Conservation (phyloP, 108 stramenopile genomes). For the Pseudonitzschia multiseries region DNA sequence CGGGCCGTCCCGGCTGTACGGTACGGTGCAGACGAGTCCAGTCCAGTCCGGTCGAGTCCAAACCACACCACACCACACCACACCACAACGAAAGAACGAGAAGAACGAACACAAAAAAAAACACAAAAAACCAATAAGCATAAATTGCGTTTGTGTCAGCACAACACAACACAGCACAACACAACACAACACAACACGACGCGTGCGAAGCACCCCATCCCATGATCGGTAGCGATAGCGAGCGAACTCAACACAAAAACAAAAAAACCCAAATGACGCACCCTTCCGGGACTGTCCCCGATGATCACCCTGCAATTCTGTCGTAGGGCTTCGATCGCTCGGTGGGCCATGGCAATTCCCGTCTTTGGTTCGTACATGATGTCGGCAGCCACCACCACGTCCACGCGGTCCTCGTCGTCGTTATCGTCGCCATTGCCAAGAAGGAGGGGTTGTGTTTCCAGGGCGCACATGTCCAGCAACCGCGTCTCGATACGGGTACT, state of each 20-base stretch:
- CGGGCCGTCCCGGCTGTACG: slow-evolving; percentile 52
- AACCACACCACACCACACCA: too few species aligned
- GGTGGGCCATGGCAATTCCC: slow-evolving; percentile 56
- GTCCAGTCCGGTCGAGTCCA: not conserved
- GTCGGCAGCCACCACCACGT: slow-evolving; percentile 64
- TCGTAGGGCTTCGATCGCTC: slow-evolving; percentile 51
- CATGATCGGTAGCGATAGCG: too few species aligned
- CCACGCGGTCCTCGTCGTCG: slow-evolving; percentile 5
- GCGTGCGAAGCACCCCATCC: too few species aligned
- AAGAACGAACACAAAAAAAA: not conserved
- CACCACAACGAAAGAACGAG: not conserved
- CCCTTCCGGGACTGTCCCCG: slow-evolving; percentile 46
- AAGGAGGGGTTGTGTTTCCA: not conserved
- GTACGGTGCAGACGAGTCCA: slow-evolving; percentile 5
- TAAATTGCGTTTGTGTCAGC: not conserved
- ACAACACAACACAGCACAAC: too few species aligned
- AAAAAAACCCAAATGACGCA: slow-evolving; percentile 1
- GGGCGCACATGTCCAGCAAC: slow-evolving; percentile 56
- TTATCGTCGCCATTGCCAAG: slow-evolving; percentile 26
- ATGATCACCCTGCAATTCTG: slow-evolving; percentile 51
- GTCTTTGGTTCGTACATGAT: slow-evolving; percentile 71
- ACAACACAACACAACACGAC: too few species aligned
- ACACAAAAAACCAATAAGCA: not conserved
- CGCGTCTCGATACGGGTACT: slow-evolving; percentile 19
- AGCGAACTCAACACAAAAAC: too few species aligned